Conservation (phyloP, 768 basidiomycete genomes). For the Serendipita vermifera region DNA sequence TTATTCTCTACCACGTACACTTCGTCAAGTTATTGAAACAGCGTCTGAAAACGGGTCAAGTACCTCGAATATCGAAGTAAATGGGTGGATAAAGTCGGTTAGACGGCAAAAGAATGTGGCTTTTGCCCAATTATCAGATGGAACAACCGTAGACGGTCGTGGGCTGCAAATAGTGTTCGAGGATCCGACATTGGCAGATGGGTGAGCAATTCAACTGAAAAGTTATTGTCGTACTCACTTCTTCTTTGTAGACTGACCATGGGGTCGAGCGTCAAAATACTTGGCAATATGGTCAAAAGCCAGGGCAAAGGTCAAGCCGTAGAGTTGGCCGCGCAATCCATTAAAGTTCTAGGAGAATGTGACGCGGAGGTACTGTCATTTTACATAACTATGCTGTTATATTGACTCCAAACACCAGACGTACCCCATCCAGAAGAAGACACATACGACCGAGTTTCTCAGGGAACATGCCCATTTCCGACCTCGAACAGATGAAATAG, state of each 20-base stretch:
- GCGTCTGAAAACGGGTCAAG: no score
- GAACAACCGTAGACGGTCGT: neutral
- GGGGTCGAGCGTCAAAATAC: conserved; percentile 42
- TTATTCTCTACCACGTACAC: neutral
- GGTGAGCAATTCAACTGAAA: conserved; percentile 15
- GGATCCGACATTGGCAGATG: conserved; percentile 26
- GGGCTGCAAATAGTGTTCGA: conserved; percentile 69
- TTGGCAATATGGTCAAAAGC: conserved; percentile 35
- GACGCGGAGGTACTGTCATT: conserved; percentile 36
- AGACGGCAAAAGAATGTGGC: conserved; percentile 79
- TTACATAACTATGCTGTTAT: neutral
- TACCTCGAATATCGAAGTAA: conserved; percentile 31
- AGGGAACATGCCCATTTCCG: conserved; percentile 84
- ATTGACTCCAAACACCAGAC: conserved; percentile 29
- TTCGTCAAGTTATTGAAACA: neutral
- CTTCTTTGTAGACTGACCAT: conserved; percentile 31
- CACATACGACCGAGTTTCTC: conserved; percentile 62
- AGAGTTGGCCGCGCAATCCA: conserved; percentile 38
- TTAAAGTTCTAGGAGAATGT: conserved; percentile 43
- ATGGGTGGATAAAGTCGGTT: conserved; percentile 79
- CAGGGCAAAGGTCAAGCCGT: conserved; percentile 38
- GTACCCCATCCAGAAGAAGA: conserved; percentile 89
- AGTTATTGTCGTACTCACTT: conserved; percentile 6
- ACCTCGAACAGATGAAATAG: conserved; percentile 56
- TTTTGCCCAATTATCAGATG: conserved; percentile 36